Percentiles rank a stretch among this genome's conserved stretches.
These are phyloP conservation scores for Lagenaria siceraria DNA, from an alignment of 306 rosid genomes.

Conservation along the genomic window DNA sequence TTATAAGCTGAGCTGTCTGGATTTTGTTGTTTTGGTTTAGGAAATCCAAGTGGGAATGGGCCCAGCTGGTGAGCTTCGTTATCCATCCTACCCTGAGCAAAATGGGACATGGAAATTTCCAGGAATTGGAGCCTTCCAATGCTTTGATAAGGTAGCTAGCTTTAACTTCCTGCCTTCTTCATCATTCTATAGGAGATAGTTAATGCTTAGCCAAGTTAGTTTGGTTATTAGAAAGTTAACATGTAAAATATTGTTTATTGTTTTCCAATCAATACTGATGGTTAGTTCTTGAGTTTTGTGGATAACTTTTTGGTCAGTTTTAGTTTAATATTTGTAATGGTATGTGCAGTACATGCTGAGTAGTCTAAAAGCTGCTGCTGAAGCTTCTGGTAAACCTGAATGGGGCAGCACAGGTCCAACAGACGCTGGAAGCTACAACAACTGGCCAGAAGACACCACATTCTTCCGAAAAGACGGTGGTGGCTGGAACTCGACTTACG, in stretches of 20 bases:
- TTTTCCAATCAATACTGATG: background rate
- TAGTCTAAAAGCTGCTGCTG: slow-evolving; percentile 72
- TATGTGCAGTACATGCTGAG: slow-evolving; percentile 69
- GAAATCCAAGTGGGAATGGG: slow-evolving; percentile 99
- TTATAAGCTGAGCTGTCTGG: background rate
- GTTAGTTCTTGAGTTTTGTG: background rate
- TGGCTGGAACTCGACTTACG: slow-evolving; percentile 60
- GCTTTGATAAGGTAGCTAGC: slow-evolving; percentile 76
- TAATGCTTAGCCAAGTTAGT: background rate
- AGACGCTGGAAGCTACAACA: slow-evolving; percentile 85
- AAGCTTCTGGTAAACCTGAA: slow-evolving; percentile 50
- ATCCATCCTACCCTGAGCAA: slow-evolving; percentile 93
- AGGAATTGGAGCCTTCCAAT: slow-evolving; percentile 95
- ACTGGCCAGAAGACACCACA: slow-evolving; percentile 88
- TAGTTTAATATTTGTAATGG: background rate
- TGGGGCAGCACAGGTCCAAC: slow-evolving; percentile 99
- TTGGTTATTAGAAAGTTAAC: background rate
- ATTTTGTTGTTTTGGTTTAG: slow-evolving; percentile 20
- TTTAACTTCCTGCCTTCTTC: background rate
- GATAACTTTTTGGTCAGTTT: background rate
- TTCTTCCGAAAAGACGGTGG: slow-evolving; percentile 88
- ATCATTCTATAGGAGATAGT: background rate
- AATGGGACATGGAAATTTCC: slow-evolving; percentile 89
- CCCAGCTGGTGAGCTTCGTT: slow-evolving; percentile 97
- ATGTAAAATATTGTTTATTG: background rate